These are phyloP conservation scores for Globisporangium carolinianum DNA, from an alignment of 352 stramenopile genomes.

Conservation along the genomic window DNA sequence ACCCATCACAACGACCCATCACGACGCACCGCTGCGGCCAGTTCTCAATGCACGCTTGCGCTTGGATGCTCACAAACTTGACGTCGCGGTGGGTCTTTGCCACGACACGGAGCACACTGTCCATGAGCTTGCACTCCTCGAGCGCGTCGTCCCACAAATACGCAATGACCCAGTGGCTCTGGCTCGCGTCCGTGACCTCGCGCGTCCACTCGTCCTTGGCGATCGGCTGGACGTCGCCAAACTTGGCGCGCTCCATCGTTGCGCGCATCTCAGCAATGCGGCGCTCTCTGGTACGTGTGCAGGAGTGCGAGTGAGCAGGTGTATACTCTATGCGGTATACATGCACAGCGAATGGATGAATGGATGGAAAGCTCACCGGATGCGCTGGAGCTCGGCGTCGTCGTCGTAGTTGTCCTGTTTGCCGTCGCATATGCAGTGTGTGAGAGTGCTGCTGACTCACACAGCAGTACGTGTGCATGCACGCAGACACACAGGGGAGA, in stretches of 20 bases:
- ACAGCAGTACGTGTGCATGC: background rate
- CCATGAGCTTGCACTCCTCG: slow-evolving; percentile 89
- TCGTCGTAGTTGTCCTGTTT: slow-evolving; percentile 80
- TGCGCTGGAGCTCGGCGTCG: slow-evolving; percentile 64
- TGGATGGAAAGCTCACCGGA: slow-evolving; percentile 24
- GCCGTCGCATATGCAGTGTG: background rate
- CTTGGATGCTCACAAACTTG: slow-evolving; percentile 93
- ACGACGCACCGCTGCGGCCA: slow-evolving; percentile 63
- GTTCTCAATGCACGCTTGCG: slow-evolving; percentile 88
- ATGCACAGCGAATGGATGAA: too few relatives aligned
- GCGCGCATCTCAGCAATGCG: slow-evolving; percentile 87
- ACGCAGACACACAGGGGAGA: background rate
- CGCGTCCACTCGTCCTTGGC: slow-evolving; percentile 90
- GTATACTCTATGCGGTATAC: too few relatives aligned
- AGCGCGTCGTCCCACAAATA: slow-evolving; percentile 87
- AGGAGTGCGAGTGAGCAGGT: background rate
- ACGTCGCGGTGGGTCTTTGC: slow-evolving; percentile 84
- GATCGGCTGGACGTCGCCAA: slow-evolving; percentile 87
- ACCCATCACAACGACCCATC: background rate
- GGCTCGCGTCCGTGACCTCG: slow-evolving; percentile 88
- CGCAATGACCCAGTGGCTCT: slow-evolving; percentile 84
- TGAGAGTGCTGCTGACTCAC: background rate
- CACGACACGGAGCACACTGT: slow-evolving; percentile 77
- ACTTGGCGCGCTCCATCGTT: slow-evolving; percentile 76
- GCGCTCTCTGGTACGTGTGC: slow-evolving; percentile 34